Base-by-base conservation (phyloP, 306 rosid genomes). In the Corylus americana region DNA sequence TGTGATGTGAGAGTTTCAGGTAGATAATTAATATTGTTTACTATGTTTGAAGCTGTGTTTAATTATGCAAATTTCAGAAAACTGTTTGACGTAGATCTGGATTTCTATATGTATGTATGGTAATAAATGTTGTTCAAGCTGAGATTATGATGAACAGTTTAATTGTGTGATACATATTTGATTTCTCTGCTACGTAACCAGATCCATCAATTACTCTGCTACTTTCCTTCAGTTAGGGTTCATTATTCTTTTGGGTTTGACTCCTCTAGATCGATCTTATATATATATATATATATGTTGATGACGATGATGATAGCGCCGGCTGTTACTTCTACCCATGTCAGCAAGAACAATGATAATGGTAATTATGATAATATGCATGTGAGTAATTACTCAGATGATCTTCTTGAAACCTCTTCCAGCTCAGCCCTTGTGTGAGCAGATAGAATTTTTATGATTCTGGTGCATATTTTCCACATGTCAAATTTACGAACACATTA, bases 121-220 rank as follows among this genome's bases (percentile, higher is more conserved):
- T 58, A 83, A 86, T 83, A 86, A 86, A 83, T 86, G 78, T 77
- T 83, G 61, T 70, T 76, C 74, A 64, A 77, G 25, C 25, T 22
- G 25, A 7, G 48, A 59, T 29, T 2, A 29, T 68, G 69, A 79
- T 77, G 78, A 79, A 69, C 70, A 31, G 70, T 77, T 77, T n/a
- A 71, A 50, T 83, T 71, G 76, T 72, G 75, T 70, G 57, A 55
- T 47, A 80, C 80, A 50, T 71, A 63, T 75, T 67, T 16, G 6
- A 75, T 70, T 82, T 80, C 76, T 81, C 57, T 85, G 78, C 54
- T 42, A 42, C 44, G 44, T 76, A 80, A 80, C 77, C 73, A 76
- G 68, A 10, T 72, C 74, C 75, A 82, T 85, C 79, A 82, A 39
- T 68, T 68, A 42, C 72, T 68, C 29, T 4, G 29, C 51, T 39